Evolutionary conservation across 2,329 filamentous ascomycete species (phyloP), one percentile per base, ranked within the genome.

Genomic region (Colletotrichum tamarilloi): DNA sequence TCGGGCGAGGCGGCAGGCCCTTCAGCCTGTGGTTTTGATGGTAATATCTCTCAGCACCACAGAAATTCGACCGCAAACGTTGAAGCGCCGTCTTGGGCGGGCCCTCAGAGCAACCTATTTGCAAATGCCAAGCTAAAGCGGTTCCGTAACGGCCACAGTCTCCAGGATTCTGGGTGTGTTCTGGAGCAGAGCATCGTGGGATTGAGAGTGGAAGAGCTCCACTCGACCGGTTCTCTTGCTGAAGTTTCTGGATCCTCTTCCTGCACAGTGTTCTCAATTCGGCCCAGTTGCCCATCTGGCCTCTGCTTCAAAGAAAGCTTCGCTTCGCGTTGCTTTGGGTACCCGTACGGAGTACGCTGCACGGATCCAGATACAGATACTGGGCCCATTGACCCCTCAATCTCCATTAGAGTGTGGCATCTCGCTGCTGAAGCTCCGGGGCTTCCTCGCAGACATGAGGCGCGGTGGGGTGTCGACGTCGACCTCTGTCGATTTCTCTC

Each of bases 151-250:
- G 59, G n/a, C 59, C 42, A 55, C 62, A 59, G 62, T 73, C 60
- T 65, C 70, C 60, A 73, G 35, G 70, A 55, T 73, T 73, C 70
- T 73, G 67, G 70, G 65, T 42, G 60, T 38, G 59, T 73, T 73
- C 67, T 73, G 67, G 67, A 70, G 59, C 70, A 32, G 66, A 62
- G 70, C 59, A 59, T 28, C 55, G 55, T 73, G 53, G 53, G 22
- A 46, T 66, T 22, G 7, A 2, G 63, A 60, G 68, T 66, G 67
- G 67, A 26, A n/a, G 11, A 38, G 52, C 12, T n/a, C 62, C 60
- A 32, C 62, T 19, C 38, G 22, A 62, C 38, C 42, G 53, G 66
- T 28, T 59, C 59, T 60, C 38, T 32, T 68, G 62, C 49, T 59
- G 58, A 59, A 53, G 65, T 63, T 57, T 72, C 69, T 72, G 58